phyloP scores from a whole-genome alignment of 305 asterid species.

The Stenogyne calaminthoides region DNA sequence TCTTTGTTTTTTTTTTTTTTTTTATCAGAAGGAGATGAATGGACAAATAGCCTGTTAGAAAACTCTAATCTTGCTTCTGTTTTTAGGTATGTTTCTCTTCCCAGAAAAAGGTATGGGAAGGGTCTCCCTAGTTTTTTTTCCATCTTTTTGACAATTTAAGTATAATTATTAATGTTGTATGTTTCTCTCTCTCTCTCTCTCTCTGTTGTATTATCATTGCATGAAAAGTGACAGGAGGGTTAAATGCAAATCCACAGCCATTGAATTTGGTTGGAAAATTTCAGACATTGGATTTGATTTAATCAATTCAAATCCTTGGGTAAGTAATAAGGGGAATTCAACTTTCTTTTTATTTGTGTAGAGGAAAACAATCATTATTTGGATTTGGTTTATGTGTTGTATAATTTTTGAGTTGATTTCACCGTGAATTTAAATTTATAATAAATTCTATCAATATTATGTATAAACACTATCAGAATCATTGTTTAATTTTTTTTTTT shows the following conservation, averaged over 20 bases:
- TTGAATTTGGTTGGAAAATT: too few species aligned
- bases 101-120: constrained; percentile 37
- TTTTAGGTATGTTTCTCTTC: constrained; percentile 27
- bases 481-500: too few species aligned
- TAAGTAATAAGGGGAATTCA: not conserved
- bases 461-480: too few species aligned
- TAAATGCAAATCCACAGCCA: too few species aligned
- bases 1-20: not conserved
- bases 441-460: too few species aligned
- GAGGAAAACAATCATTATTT: too few species aligned
- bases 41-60: constrained; percentile 24
- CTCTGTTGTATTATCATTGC: not conserved
- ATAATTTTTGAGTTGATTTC: too few species aligned
- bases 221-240: too few species aligned
- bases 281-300: too few species aligned
- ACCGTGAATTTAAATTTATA: too few species aligned
- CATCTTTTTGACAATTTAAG: constrained; percentile 11
- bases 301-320: too few species aligned
- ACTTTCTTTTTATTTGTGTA: not conserved
- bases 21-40: constrained; percentile 10
- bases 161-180: constrained; percentile 17
- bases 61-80: constrained; percentile 26
- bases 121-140: constrained; percentile 26
- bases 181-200: constrained; percentile 1
- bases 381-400: too few species aligned